phyloP scores from a whole-genome alignment of 164 flowering plant species.

The Vitis riparia region DNA sequence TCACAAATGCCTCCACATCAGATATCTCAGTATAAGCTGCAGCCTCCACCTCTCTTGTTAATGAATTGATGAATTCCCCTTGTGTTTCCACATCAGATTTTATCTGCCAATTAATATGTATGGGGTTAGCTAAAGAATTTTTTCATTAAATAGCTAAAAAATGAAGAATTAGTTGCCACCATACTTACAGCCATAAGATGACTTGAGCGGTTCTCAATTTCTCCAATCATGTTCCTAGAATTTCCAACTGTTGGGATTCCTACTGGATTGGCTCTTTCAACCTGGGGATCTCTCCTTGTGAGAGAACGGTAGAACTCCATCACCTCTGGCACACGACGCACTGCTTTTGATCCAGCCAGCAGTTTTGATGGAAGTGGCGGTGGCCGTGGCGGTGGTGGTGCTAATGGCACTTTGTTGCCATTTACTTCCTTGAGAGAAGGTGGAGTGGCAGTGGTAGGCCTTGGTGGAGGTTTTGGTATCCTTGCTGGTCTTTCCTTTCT shows the following conservation, averaged over 20 bases:
- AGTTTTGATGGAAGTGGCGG: slow-evolving; percentile 56
- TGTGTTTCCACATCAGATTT: slow-evolving; percentile 69
- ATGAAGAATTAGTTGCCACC: background rate
- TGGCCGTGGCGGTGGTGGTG: slow-evolving; percentile 55
- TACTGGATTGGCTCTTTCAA: slow-evolving; percentile 28
- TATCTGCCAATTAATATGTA: slow-evolving; percentile 32
- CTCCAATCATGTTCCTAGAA: slow-evolving; percentile 76
- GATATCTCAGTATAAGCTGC: slow-evolving; percentile 52
- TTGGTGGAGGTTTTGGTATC: slow-evolving; percentile 43
- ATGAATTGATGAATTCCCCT: slow-evolving; percentile 48
- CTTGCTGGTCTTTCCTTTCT: slow-evolving; percentile 21
- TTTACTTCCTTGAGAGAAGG: slow-evolving; percentile 18
- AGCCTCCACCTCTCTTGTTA: slow-evolving; percentile 55
- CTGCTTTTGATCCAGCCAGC: slow-evolving; percentile 29
- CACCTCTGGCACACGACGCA: slow-evolving; percentile 75
- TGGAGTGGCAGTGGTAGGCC: slow-evolving; percentile 18
- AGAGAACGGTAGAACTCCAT: slow-evolving; percentile 64
- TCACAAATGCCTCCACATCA: slow-evolving; percentile 72
- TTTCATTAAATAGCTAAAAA: background rate
- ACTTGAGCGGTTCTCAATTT: slow-evolving; percentile 76
- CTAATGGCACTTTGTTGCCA: slow-evolving; percentile 16
- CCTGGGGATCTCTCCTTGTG: slow-evolving; percentile 44
- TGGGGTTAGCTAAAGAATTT: background rate
- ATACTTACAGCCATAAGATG: slow-evolving; percentile 68
- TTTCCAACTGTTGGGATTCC: slow-evolving; percentile 26